phyloP scores from a whole-genome alignment of 1,139 yeast species.

The Pichia sp. region DNA sequence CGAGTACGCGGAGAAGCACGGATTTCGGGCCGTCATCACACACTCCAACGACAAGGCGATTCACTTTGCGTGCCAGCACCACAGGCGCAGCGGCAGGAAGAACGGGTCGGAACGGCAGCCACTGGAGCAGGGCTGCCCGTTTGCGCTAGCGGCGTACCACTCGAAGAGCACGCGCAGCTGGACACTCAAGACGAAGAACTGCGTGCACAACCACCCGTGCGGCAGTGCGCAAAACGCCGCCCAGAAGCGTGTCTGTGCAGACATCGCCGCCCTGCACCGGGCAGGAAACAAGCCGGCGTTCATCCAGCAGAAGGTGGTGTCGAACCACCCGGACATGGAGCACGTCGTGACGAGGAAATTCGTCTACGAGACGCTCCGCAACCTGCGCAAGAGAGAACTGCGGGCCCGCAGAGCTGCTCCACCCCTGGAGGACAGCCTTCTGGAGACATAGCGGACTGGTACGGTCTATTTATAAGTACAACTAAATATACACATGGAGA shows the following conservation, averaged over 20 bases:
- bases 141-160: slow-evolving; percentile 53
- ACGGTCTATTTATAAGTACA: not conserved
- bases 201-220: slow-evolving; percentile 53
- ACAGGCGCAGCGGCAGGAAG: slow-evolving; percentile 33
- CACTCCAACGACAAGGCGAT: slow-evolving; percentile 57
- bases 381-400: slow-evolving; percentile 1
- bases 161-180: slow-evolving; percentile 41
- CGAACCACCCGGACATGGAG: not conserved
- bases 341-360: not conserved
- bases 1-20: slow-evolving; percentile 55
- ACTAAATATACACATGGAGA: not conserved
- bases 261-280: slow-evolving; percentile 33
- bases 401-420: not conserved
- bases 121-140: slow-evolving; percentile 41
- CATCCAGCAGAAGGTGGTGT: slow-evolving; percentile 41
- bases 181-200: slow-evolving; percentile 52
- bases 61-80: slow-evolving; percentile 50
- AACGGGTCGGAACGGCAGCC: not conserved
- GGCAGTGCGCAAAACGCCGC: not conserved
- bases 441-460: too few relatives aligned
- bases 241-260: not conserved
- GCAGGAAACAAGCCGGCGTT: slow-evolving; percentile 57
- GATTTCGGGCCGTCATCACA: slow-evolving; percentile 57
- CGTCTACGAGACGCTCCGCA: slow-evolving; percentile 4
- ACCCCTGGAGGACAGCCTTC: not conserved